Evolutionary conservation across 768 basidiomycete genomes (phyloP).

Genomic region (Grammothele lineata): DNA sequence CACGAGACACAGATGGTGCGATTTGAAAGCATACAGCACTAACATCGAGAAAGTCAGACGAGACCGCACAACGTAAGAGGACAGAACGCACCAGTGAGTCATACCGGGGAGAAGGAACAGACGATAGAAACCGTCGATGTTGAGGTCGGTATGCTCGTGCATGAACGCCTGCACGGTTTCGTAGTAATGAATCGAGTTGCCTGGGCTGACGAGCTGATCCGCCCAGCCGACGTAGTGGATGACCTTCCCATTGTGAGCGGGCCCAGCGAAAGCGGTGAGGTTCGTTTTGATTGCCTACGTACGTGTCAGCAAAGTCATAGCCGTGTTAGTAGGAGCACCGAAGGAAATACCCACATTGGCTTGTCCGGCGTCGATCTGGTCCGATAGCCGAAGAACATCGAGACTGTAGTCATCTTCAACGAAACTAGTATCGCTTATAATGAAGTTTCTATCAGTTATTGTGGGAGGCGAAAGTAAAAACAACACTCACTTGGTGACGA

Average conservation of each 20-base stretch:
- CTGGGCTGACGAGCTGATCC: slow-evolving; percentile 6
- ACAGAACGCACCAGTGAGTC: slow-evolving; percentile 17
- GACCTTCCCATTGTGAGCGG: no score
- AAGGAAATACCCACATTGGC: no score
- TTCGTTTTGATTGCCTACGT: slow-evolving; percentile 10
- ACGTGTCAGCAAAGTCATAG: neutral
- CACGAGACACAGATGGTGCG: no score
- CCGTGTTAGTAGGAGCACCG: no score
- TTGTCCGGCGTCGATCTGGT: no score
- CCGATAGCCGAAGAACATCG: no score
- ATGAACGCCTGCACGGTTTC: slow-evolving; percentile 6
- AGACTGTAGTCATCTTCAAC: no score
- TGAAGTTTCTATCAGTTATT: neutral
- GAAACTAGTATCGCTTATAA: slow-evolving; percentile 9
- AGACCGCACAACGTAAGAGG: no score
- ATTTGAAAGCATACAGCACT: no score
- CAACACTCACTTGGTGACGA: no score
- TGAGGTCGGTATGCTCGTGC: slow-evolving; percentile 12
- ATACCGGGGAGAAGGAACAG: slow-evolving; percentile 26
- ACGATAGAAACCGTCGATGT: slow-evolving; percentile 20
- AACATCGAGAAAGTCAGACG: no score
- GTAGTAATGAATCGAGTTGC: slow-evolving; percentile 6
- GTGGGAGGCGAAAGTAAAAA: no score
- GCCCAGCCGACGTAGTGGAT: slow-evolving; percentile 7
- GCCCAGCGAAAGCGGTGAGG: neutral